phyloP scores from a whole-genome alignment of 2,329 filamentous ascomycete genomes.

The Aspergillus quadrilineatus region DNA sequence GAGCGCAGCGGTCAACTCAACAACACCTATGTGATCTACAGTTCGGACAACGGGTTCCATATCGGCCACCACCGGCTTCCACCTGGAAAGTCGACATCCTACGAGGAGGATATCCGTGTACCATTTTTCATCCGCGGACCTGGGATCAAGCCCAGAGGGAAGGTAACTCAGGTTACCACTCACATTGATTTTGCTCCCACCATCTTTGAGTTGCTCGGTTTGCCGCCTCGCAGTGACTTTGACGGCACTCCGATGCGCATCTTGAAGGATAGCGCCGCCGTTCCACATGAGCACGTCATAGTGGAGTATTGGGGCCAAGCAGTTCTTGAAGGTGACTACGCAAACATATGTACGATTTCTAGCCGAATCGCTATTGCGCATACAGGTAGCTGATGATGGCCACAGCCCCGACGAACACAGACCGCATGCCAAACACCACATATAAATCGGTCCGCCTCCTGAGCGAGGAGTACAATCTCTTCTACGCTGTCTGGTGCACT shows the following conservation, averaged over 20 bases:
- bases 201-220: conserved; percentile 44
- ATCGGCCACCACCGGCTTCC: conserved; percentile 58
- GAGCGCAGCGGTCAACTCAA: conserved; percentile 43
- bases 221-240: conserved; percentile 48
- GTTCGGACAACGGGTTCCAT: conserved; percentile 61
- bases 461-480: conserved; percentile 37
- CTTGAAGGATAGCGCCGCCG: conserved; percentile 10
- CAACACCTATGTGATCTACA: conserved; percentile 60
- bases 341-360: conserved; percentile 24
- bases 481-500: conserved; percentile 44
- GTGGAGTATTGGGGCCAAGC: conserved; percentile 57
- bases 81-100: conserved; percentile 58
- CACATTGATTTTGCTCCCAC: conserved; percentile 58
- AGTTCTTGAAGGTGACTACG: conserved; percentile 21
- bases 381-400: not conserved
- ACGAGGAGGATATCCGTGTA: conserved; percentile 23
- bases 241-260: conserved; percentile 52
- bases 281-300: conserved; percentile 52
- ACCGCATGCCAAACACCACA: conserved; percentile 34
- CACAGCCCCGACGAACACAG: not conserved
- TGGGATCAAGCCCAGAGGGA: not conserved
- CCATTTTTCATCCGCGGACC: conserved; percentile 14
- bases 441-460: conserved; percentile 43
- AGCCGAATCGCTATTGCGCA: not conserved
- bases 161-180: conserved; percentile 2